Evolutionary conservation across 2,329 filamentous ascomycete species (phyloP).

Genomic region (Trichophyton benhamiae): DNA sequence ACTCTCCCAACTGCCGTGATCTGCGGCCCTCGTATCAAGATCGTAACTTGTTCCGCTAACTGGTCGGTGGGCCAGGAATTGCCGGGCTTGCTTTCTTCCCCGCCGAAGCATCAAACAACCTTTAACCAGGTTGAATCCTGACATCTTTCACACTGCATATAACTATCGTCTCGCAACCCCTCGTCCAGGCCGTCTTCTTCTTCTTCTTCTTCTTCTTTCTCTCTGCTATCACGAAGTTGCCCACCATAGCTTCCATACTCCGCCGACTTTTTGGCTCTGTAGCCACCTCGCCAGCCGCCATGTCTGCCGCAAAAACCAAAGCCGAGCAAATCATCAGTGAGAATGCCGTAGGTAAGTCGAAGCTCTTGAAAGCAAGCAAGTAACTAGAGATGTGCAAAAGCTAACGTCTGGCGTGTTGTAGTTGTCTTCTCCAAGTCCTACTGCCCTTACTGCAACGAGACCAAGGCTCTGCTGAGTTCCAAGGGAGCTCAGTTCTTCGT

Average conservation of each 20-base stretch:
- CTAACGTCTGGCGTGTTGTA: conserved; percentile 22
- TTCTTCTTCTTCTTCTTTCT: not conserved
- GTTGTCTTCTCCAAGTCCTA: conserved; percentile 96
- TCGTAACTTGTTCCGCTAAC: not conserved
- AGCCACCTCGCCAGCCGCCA: conserved; percentile 50
- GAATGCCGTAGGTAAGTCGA: conserved; percentile 64
- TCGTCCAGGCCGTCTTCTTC: not conserved
- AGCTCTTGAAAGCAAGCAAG: not conserved
- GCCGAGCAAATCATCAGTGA: conserved; percentile 78
- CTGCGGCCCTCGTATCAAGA: not conserved
- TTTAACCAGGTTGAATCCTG: no score
- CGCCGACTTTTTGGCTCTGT: conserved; percentile 56
- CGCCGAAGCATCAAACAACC: no score
- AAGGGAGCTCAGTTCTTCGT: conserved; percentile 59
- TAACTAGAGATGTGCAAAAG: not conserved
- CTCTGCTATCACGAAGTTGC: conserved; percentile 10
- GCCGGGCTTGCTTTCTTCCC: no score
- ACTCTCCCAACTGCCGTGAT: not conserved
- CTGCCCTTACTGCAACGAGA: conserved; percentile 80
- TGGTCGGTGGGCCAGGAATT: no score
- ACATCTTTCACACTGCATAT: not conserved
- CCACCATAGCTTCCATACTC: conserved; percentile 44
- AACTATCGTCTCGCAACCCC: not conserved
- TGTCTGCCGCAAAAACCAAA: conserved; percentile 74
- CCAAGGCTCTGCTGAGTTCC: conserved; percentile 62